Evolutionary conservation across 371 early-diverging fungal species (phyloP), one percentile per base, ranked within the genome.

Genomic region (Parasitella parasitica): DNA sequence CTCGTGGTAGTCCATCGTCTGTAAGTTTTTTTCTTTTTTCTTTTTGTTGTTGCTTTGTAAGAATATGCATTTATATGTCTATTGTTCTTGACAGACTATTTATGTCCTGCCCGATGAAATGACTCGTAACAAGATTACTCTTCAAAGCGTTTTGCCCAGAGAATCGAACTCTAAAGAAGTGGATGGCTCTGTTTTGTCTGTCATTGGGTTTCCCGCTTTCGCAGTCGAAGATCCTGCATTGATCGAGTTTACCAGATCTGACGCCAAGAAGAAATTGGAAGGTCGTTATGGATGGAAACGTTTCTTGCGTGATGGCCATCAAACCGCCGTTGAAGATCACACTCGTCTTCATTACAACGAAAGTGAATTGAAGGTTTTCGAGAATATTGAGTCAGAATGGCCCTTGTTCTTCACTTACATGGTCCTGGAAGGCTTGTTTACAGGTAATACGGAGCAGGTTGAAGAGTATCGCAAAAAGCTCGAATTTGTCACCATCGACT

Each of bases 81-180:
- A n/a, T n/a, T n/a, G n/a, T n/a, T n/a, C n/a, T n/a, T n/a, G n/a
- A 0, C 57, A 88, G 88, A 89, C 88, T 8, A 91, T 95, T 51
- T 92, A 93, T 63, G 92, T 89, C 0, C 69, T 94, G 7, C 93
- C 93, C 0, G 95, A 95, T 69, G 95, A 95, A 69, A 78, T 93
- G 64, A 90, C 93, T 1, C 83, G 95, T 43, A 94, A 94, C 68
- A 84, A 84, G 64, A 91, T 89, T 15, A 93, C 91, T 0, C 76
- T 95, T 27, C 87, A 88, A 54, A 90, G 92, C 24, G 86, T 90
- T 9, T 81, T 95, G n/a, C 95, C 95, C 3, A 81, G 95, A 59
- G 95, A 95, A 71, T 92, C 93, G 49, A 86, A 88, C 61, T 91
- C 91, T 24, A 95, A 95, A 66, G 95, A 95, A 76, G 87, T 94